Evolutionary conservation across 1,139 yeast genomes (phyloP).

Genomic region (Geotrichum fermentans): DNA sequence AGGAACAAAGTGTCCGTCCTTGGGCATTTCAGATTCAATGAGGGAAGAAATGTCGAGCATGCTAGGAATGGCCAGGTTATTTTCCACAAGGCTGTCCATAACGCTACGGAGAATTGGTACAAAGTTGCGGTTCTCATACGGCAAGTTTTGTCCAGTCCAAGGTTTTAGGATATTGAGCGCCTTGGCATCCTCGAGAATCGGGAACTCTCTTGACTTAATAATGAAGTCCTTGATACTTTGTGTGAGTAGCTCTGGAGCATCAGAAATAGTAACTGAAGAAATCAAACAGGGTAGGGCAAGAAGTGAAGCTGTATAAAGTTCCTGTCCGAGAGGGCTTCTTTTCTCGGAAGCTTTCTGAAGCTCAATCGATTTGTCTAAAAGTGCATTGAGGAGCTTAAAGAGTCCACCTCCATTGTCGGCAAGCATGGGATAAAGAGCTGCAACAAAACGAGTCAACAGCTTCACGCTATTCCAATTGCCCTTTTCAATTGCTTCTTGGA

Average conservation of each 20-base stretch:
- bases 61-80: slow-evolving; percentile 18
- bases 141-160: slow-evolving; percentile 43
- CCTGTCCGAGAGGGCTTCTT: slow-evolving; percentile 53
- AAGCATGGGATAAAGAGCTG: slow-evolving; percentile 58
- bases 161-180: slow-evolving; percentile 38
- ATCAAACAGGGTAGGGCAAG: slow-evolving; percentile 59
- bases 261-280: slow-evolving; percentile 16
- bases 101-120: slow-evolving; percentile 54
- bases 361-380: slow-evolving; percentile 54
- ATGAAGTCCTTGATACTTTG: slow-evolving; percentile 21
- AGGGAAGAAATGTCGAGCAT: slow-evolving; percentile 16
- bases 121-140: slow-evolving; percentile 53
- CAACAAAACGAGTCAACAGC: slow-evolving; percentile 63
- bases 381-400: slow-evolving; percentile 48
- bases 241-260: slow-evolving; percentile 3
- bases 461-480: slow-evolving; percentile 65
- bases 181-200: slow-evolving; percentile 17
- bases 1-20: slow-evolving; percentile 24
- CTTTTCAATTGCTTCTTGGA: slow-evolving; percentile 51
- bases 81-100: slow-evolving; percentile 23
- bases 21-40: slow-evolving; percentile 17
- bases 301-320: slow-evolving; percentile 59
- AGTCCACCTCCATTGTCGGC: slow-evolving; percentile 45
- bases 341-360: slow-evolving; percentile 42
- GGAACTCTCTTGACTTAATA: slow-evolving; percentile 24